Evolutionary conservation across 305 asterid species (phyloP).

Genomic region (Fraxinus ornus): DNA sequence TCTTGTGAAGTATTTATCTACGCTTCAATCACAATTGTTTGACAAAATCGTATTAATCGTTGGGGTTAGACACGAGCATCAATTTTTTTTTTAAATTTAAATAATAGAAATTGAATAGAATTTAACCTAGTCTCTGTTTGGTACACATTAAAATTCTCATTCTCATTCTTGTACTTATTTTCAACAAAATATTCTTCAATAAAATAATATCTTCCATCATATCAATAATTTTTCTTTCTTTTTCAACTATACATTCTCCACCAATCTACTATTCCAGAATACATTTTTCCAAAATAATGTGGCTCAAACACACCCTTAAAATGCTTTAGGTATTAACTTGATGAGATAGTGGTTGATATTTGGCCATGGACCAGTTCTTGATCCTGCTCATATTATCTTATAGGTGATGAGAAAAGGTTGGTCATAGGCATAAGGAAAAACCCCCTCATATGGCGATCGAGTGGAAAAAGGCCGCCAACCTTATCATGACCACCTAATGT

Average conservation of each 20-base stretch:
- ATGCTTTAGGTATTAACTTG: constrained; percentile 4
- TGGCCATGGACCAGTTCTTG: constrained; percentile 12
- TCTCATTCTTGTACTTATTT: too few species aligned
- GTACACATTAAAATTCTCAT: too few species aligned
- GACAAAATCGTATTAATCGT: not conserved
- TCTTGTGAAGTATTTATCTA: not conserved
- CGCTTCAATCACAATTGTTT: not conserved
- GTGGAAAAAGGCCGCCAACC: not conserved
- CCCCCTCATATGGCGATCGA: not conserved
- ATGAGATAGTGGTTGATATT: constrained; percentile 3
- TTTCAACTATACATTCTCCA: too few species aligned
- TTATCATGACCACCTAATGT: not conserved
- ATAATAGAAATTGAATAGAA: not conserved
- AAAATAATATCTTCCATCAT: too few species aligned
- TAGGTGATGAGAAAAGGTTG: constrained; percentile 25
- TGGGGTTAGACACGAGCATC: not conserved
- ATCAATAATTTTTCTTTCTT: too few species aligned
- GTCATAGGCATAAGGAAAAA: not conserved
- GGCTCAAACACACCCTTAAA: not conserved
- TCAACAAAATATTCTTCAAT: too few species aligned
- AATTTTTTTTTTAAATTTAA: not conserved
- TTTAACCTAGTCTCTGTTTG: not conserved
- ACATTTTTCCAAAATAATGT: too few species aligned
- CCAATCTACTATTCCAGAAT: too few species aligned
- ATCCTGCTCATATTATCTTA: constrained; percentile 18